Evolutionary conservation across 352 stramenopile genomes (phyloP).

Genomic region (Thalassiosira exigua): DNA sequence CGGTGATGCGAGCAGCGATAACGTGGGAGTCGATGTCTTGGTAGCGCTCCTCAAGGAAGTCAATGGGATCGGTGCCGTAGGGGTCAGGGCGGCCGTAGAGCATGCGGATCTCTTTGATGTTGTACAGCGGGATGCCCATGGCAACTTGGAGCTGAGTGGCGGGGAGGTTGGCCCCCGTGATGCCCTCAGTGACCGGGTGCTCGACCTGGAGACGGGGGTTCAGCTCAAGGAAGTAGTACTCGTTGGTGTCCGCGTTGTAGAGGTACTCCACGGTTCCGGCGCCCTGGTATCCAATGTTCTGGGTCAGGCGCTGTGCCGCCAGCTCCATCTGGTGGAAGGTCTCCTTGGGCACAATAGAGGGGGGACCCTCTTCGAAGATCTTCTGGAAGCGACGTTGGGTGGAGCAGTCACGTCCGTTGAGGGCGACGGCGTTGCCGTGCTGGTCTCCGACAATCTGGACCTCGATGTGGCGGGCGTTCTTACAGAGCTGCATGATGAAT

Average conservation of each 20-base stretch:
- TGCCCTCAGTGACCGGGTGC: constrained; percentile 99
- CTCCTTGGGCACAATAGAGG: constrained; percentile 82
- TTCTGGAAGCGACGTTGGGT: constrained; percentile 98
- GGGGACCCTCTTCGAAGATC: constrained; percentile 93
- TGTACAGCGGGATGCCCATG: constrained; percentile 99
- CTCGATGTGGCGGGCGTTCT: constrained; percentile 96
- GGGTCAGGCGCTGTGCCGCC: constrained; percentile 63
- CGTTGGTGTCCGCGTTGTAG: constrained; percentile 88
- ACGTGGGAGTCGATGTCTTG: constrained; percentile 89
- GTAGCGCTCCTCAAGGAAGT: constrained; percentile 94
- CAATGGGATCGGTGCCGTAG: constrained; percentile 92
- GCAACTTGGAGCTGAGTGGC: constrained; percentile 98
- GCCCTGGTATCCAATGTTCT: constrained; percentile 93
- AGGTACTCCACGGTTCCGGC: constrained; percentile 98
- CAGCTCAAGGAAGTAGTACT: constrained; percentile 97
- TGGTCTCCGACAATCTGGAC: constrained; percentile 97
- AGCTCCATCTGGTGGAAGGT: constrained; percentile 89
- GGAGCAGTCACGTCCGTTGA: constrained; percentile 97
- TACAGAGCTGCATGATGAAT: constrained; percentile 99
- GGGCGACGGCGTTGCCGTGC: constrained; percentile 95
- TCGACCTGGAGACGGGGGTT: constrained; percentile 99
- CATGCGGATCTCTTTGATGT: constrained; percentile 96
- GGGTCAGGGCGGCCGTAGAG: constrained; percentile 93
- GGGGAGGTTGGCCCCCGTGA: constrained; percentile 98
- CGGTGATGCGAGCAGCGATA: constrained; percentile 98